These are phyloP conservation scores for Entomortierella beljakovae DNA, from an alignment of 192 early-diverging fungal genomes.

Conservation along the genomic window DNA sequence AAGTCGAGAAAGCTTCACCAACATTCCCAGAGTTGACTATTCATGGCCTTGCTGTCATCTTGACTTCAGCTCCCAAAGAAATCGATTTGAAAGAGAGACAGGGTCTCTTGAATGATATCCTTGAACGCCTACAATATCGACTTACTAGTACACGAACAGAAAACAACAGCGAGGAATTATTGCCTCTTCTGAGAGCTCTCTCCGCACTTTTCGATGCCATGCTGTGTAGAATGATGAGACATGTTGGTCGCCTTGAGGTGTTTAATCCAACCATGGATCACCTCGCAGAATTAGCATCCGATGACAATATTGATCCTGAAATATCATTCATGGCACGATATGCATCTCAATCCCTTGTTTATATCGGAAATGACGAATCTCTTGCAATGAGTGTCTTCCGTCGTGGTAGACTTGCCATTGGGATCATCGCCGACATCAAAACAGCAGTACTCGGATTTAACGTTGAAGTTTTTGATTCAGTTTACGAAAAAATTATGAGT, in stretches of 20 bases:
- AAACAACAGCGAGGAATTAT: background rate
- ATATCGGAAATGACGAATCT: background rate
- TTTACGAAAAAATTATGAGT: background rate
- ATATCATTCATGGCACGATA: background rate
- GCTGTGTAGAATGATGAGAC: background rate
- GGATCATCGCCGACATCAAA: background rate
- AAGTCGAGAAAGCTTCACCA: no score
- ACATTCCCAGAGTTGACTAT: no score
- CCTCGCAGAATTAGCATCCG: background rate
- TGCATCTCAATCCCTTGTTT: background rate
- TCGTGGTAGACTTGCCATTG: background rate
- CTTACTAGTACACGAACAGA: background rate
- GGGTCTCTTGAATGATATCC: no score
- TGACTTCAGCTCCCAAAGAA: no score
- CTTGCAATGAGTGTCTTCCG: background rate
- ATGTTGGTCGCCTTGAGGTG: background rate
- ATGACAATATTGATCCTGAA: background rate
- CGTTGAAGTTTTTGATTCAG: background rate
- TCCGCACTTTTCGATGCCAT: background rate
- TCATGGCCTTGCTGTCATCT: no score
- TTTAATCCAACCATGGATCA: background rate
- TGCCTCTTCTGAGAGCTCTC: background rate
- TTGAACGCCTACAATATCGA: background rate
- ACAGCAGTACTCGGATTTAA: background rate
- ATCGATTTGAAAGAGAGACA: no score